phyloP scores from a whole-genome alignment of 148 eudicot genomes.

The Agrostemma githago region DNA sequence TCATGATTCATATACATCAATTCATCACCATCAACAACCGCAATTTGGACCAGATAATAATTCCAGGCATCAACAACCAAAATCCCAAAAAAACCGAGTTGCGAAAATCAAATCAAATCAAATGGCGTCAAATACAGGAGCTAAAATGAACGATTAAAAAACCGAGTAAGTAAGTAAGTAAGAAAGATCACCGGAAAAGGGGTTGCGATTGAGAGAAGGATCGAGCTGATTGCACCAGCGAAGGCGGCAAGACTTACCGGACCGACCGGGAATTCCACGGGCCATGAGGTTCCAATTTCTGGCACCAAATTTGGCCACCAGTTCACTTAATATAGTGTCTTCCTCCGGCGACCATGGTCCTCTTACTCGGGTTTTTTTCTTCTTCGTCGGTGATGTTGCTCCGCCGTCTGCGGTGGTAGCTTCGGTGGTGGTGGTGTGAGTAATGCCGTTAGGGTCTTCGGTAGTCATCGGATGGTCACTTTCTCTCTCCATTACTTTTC shows the following conservation, averaged over 20 bases:
- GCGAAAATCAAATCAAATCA: too few species aligned
- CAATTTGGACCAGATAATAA: not conserved
- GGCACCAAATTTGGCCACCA: conserved; percentile 55
- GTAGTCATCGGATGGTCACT: conserved; percentile 24
- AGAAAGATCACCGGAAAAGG: conserved; percentile 54
- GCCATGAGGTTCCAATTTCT: conserved; percentile 66
- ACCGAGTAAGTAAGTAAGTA: not conserved
- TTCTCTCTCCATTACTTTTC: conserved; percentile 4
- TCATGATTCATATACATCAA: not conserved
- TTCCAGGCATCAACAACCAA: not conserved
- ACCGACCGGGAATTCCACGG: conserved; percentile 55
- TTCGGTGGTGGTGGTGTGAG: not conserved
- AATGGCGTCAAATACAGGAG: too few species aligned
- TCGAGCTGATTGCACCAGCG: conserved; percentile 79
- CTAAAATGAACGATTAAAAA: not conserved
- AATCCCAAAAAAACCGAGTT: not conserved
- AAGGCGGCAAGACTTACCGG: conserved; percentile 73
- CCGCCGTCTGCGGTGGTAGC: conserved; percentile 20
- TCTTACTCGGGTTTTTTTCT: conserved; percentile 13
- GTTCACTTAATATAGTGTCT: conserved; percentile 40
- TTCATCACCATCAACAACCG: not conserved
- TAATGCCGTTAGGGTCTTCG: conserved; percentile 31
- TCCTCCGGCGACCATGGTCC: conserved; percentile 69
- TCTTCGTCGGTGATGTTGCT: not conserved
- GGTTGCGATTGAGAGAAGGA: conserved; percentile 57